A percentile compares a stretch with the other conserved stretches of the same genome.
Conservation (phyloP, 225 moss, liverwort and hornwort genomes). For the Bryum argenteum region DNA sequence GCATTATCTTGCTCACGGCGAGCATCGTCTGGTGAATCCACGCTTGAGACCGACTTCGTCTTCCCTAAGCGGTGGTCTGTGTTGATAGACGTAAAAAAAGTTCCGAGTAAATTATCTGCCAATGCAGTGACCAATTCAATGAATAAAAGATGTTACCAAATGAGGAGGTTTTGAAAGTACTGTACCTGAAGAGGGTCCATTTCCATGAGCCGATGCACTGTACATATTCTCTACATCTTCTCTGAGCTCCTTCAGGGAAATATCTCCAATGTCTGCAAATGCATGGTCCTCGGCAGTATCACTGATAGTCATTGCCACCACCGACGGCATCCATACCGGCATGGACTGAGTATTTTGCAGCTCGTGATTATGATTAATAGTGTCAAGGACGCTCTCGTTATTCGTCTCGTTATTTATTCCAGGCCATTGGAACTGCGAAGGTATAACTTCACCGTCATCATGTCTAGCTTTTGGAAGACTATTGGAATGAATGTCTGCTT, state of each 20-base stretch:
- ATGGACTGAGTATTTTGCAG: constrained; percentile 47
- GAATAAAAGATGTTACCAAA: neutral
- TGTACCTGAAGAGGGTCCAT: constrained; percentile 28
- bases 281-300: constrained; percentile 33
- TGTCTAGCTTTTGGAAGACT: constrained; percentile 32
- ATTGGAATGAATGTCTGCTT: constrained; percentile 1
- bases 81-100: constrained; percentile 23
- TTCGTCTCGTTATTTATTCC: constrained; percentile 9
- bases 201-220: constrained; percentile 19
- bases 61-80: constrained; percentile 33
- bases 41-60: constrained; percentile 49
- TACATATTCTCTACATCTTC: constrained; percentile 37
- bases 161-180: neutral
- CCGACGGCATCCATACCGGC: constrained; percentile 55
- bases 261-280: constrained; percentile 40
- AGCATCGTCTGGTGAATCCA: constrained; percentile 29
- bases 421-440: constrained; percentile 15
- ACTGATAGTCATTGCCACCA: constrained; percentile 46
- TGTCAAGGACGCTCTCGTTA: constrained; percentile 15
- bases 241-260: constrained; percentile 45
- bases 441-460: neutral
- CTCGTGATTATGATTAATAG: constrained; percentile 24
- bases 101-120: constrained; percentile 1
- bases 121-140: neutral
- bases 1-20: constrained; percentile 34